Percentiles rank a stretch among this genome's conserved stretches.
phyloP scores from a whole-genome alignment of 1,139 yeast genomes.

The Scheffersomyces titani region DNA sequence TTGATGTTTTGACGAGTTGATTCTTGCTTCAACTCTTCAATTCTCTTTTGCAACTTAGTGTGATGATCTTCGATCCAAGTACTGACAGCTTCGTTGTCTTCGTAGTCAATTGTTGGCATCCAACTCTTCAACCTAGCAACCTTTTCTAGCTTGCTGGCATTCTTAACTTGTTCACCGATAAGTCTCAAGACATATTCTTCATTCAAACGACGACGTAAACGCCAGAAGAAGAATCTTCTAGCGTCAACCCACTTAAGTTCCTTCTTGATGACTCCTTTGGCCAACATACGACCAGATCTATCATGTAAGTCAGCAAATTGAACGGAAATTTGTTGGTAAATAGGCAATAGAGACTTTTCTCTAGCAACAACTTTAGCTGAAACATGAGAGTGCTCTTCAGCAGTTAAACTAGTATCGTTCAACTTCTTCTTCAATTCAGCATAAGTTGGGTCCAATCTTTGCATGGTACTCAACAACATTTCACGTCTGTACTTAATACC shows the following conservation, averaged over 20 bases:
- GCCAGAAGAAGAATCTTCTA: slow-evolving; percentile 98
- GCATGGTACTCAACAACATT: slow-evolving; percentile 85
- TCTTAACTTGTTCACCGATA: slow-evolving; percentile 64
- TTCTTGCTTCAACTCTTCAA: slow-evolving; percentile 68
- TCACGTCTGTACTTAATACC: slow-evolving; percentile 97
- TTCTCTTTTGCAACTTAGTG: slow-evolving; percentile 56
- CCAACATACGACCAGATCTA: slow-evolving; percentile 95
- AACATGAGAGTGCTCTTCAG: slow-evolving; percentile 67
- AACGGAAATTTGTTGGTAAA: slow-evolving; percentile 88
- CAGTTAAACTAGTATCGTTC: slow-evolving; percentile 49
- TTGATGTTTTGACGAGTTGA: slow-evolving; percentile 62
- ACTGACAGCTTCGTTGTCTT: slow-evolving; percentile 78
- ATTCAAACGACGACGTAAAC: slow-evolving; percentile 92
- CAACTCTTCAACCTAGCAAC: slow-evolving; percentile 86
- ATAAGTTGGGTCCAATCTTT: slow-evolving; percentile 79
- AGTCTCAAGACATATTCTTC: slow-evolving; percentile 86
- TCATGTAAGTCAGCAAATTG: slow-evolving; percentile 98
- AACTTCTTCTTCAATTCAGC: slow-evolving; percentile 64
- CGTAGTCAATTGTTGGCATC: slow-evolving; percentile 74
- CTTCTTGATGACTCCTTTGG: slow-evolving; percentile 86
- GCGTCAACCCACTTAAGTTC: slow-evolving; percentile 85
- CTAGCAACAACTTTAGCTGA: slow-evolving; percentile 72
- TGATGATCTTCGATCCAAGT: slow-evolving; percentile 85
- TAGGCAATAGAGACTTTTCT: slow-evolving; percentile 79
- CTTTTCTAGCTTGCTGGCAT: slow-evolving; percentile 73